A percentile compares a stretch with the other conserved stretches of the same genome.
These are phyloP conservation scores for Cladosporium sp. DNA, from an alignment of 2,329 filamentous ascomycete genomes.

Conservation along the genomic window DNA sequence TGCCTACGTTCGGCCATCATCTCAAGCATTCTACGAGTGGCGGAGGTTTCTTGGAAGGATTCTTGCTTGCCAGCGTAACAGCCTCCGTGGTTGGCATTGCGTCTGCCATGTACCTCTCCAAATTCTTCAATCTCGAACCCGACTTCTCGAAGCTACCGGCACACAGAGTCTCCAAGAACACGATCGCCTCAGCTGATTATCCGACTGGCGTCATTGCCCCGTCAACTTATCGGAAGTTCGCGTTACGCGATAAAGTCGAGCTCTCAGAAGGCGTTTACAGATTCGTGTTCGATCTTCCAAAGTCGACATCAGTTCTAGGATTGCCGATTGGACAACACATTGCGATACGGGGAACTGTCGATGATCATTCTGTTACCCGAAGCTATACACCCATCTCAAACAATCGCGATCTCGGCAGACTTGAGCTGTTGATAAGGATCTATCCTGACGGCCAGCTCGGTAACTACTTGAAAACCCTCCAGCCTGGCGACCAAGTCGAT, in stretches of 20 bases:
- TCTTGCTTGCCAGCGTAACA: slow-evolving; percentile 39
- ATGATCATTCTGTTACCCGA: slow-evolving; percentile 28
- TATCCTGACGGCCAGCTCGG: slow-evolving; percentile 53
- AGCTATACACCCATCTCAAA: slow-evolving; percentile 38
- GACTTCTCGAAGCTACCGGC: slow-evolving; percentile 33
- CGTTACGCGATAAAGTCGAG: slow-evolving; percentile 38
- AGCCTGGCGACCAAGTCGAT: slow-evolving; percentile 52
- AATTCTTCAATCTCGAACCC: slow-evolving; percentile 20
- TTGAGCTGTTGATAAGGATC: slow-evolving; percentile 56
- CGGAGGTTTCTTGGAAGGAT: slow-evolving; percentile 42
- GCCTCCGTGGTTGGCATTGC: slow-evolving; percentile 23
- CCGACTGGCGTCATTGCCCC: slow-evolving; percentile 55
- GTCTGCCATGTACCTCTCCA: slow-evolving; percentile 24
- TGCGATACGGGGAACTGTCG: slow-evolving; percentile 33
- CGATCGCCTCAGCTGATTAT: slow-evolving; percentile 24
- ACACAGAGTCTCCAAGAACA: slow-evolving; percentile 40
- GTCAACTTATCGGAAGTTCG: slow-evolving; percentile 51
- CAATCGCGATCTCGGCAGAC: slow-evolving; percentile 42
- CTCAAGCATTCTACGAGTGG: not conserved
- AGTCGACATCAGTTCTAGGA: slow-evolving; percentile 32
- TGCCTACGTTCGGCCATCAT: not conserved
- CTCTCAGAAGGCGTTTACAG: slow-evolving; percentile 30
- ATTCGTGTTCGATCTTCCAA: slow-evolving; percentile 35
- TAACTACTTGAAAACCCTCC: slow-evolving; percentile 50
- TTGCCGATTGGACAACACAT: slow-evolving; percentile 42